phyloP scores from a whole-genome alignment of 176 grass and related monocot genomes.

The Carex parvula region DNA sequence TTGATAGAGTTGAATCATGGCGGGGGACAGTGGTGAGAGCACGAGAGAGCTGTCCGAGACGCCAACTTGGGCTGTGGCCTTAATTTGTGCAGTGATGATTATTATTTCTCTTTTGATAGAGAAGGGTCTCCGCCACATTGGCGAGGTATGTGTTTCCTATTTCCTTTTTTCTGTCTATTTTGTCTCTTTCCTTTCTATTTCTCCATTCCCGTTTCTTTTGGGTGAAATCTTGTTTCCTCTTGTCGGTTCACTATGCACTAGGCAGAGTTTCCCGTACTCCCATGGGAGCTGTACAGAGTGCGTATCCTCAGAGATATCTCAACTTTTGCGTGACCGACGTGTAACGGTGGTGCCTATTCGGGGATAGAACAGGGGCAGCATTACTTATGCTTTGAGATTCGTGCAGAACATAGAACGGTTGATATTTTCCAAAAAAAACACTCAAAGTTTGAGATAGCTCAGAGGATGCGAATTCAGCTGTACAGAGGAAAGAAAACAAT shows the following conservation, averaged over 20 bases:
- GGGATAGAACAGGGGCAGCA: too few species aligned
- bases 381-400: too few species aligned
- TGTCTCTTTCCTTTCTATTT: not conserved
- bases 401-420: too few species aligned
- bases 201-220: not conserved
- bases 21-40: not conserved
- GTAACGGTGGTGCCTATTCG: too few species aligned
- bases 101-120: constrained; percentile 60
- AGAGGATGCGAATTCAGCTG: too few species aligned
- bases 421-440: too few species aligned
- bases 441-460: too few species aligned
- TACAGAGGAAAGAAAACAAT: too few species aligned
- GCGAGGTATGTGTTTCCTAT: constrained; percentile 33
- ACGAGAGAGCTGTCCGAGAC: constrained; percentile 44
- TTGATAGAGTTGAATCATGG: not conserved
- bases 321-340: too few species aligned
- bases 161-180: not conserved
- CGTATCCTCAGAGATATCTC: too few species aligned
- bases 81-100: constrained; percentile 56
- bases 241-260: not conserved
- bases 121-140: constrained; percentile 55
- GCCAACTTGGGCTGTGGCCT: constrained; percentile 71
- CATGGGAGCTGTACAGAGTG: not conserved
- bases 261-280: not conserved
- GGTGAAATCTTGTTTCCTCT: not conserved